These are phyloP conservation scores for Sugiyamaella smithiae DNA, from an alignment of 805 yeast species.

Conservation along the genomic window DNA sequence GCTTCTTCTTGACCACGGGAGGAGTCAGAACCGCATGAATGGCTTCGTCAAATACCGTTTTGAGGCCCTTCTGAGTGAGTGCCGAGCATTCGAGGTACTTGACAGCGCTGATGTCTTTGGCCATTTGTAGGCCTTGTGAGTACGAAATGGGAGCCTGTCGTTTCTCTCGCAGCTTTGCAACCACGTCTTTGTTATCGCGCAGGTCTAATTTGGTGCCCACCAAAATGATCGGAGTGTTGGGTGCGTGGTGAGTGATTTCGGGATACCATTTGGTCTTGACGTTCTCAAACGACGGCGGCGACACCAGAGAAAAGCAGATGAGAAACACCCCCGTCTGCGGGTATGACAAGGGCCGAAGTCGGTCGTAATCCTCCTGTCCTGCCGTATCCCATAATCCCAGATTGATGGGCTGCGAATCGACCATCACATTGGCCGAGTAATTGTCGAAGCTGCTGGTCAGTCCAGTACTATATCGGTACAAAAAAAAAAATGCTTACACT, in stretches of 20 bases:
- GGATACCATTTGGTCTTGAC: constrained; percentile 83
- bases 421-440: constrained; percentile 81
- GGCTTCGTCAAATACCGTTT: constrained; percentile 79
- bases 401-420: constrained; percentile 76
- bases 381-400: constrained; percentile 95
- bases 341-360: constrained; percentile 83
- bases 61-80: constrained; percentile 81
- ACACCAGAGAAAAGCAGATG: constrained; percentile 80
- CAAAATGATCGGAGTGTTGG: constrained; percentile 61
- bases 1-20: constrained; percentile 41
- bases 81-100: constrained; percentile 87
- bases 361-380: constrained; percentile 89
- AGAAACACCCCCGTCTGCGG: constrained; percentile 90
- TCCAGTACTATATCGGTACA: too few relatives aligned
- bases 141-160: constrained; percentile 58
- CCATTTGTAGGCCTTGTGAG: constrained; percentile 60
- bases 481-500: constrained; percentile 47
- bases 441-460: constrained; percentile 58
- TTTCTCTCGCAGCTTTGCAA: constrained; percentile 57
- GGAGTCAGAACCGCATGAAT: constrained; percentile 61
- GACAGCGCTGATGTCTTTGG: constrained; percentile 68
- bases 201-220: constrained; percentile 90
- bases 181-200: constrained; percentile 75
- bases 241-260: constrained; percentile 81
- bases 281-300: constrained; percentile 76